Conservation (phyloP, 306 rosid species). For the Prunus dulcis region DNA sequence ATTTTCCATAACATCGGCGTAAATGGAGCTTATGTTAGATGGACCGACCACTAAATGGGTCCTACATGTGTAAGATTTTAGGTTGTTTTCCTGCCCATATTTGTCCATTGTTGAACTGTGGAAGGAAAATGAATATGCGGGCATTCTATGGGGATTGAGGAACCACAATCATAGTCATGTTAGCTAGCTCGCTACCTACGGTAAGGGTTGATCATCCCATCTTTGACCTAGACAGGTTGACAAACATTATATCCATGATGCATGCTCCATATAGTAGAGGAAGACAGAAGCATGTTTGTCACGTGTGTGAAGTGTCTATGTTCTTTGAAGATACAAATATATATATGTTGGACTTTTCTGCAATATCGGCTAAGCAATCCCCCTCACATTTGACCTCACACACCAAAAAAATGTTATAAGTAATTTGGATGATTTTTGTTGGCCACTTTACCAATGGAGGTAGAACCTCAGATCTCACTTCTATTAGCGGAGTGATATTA, state of each 20-base stretch:
- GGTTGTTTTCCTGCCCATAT: neutral
- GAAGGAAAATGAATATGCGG: neutral
- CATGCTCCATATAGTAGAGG: neutral
- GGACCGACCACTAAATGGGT: constrained; percentile 6
- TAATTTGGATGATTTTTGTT: too few relatives aligned
- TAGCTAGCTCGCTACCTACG: neutral
- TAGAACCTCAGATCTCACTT: too few relatives aligned
- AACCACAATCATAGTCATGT: neutral
- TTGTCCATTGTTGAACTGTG: neutral
- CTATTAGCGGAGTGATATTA: too few relatives aligned
- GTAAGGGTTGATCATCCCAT: constrained; percentile 14
- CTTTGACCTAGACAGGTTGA: constrained; percentile 12
- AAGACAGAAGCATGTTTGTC: neutral
- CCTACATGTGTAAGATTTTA: neutral
- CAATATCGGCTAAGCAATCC: neutral
- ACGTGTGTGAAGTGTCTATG: neutral
- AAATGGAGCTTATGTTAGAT: constrained; percentile 2
- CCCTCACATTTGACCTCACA: neutral
- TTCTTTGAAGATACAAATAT: neutral
- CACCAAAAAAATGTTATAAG: too few relatives aligned
- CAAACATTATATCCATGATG: neutral
- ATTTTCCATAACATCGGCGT: constrained; percentile 1
- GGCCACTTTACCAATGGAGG: too few relatives aligned
- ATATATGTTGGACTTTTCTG: neutral
- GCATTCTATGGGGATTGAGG: neutral